phyloP scores from a whole-genome alignment of 306 rosid genomes.

The Morella rubra region DNA sequence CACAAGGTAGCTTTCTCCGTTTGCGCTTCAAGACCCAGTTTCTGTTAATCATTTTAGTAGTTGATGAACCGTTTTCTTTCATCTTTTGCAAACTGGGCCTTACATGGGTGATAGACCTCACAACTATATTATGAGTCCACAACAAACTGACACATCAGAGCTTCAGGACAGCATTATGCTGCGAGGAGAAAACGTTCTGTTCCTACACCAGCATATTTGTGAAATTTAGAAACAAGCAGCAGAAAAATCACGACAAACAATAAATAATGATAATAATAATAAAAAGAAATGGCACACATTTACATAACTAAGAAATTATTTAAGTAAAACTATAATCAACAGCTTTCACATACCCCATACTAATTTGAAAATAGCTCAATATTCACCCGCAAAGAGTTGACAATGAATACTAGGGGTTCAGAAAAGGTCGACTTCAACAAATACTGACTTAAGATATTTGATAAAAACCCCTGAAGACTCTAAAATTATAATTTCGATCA shows the following conservation, averaged over 20 bases:
- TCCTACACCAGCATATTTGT: constrained; percentile 11
- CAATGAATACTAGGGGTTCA: neutral
- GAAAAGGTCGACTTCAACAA: constrained; percentile 1
- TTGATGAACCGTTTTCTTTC: constrained; percentile 72
- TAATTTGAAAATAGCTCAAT: neutral
- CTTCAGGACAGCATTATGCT: constrained; percentile 20
- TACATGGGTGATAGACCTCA: constrained; percentile 31
- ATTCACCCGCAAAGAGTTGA: neutral
- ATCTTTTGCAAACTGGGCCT: constrained; percentile 42
- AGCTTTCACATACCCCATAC: neutral
- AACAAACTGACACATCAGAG: constrained; percentile 23
- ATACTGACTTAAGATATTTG: neutral
- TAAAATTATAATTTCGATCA: neutral
- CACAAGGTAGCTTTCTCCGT: constrained; percentile 76
- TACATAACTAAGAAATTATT: neutral
- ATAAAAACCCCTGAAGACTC: neutral
- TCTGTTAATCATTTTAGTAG: constrained; percentile 73
- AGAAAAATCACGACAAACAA: neutral
- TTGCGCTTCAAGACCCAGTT: constrained; percentile 97
- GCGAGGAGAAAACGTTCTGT: constrained; percentile 14
- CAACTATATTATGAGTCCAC: constrained; percentile 28
- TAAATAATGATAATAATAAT: neutral
- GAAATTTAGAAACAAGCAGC: constrained; percentile 10
- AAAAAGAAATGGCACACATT: neutral
- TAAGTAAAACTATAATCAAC: neutral